Percentiles rank a stretch among this genome's conserved stretches.
Evolutionary conservation across 257 asterid genomes (phyloP).

Genomic region (Scutellaria barbata): DNA sequence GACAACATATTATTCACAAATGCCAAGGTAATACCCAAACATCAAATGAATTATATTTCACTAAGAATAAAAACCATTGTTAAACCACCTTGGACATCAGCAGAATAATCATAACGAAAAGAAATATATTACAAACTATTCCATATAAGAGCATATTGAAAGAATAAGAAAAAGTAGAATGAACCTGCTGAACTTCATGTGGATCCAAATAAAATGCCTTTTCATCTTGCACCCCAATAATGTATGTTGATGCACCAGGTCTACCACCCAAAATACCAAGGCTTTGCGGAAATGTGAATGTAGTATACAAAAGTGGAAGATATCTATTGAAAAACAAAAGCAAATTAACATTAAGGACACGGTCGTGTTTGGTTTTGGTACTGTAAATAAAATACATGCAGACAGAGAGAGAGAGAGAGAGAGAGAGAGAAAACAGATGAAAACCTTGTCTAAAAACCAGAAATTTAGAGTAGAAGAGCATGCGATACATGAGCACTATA

Average conservation of each 20-base stretch:
- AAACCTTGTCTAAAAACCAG: neutral
- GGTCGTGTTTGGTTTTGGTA: slow-evolving; percentile 5
- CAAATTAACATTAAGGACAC: neutral
- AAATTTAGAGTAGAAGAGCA: neutral
- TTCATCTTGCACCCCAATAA: slow-evolving; percentile 96
- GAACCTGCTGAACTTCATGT: slow-evolving; percentile 95
- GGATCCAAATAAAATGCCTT: slow-evolving; percentile 95
- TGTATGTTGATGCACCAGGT: slow-evolving; percentile 95
- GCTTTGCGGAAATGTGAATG: slow-evolving; percentile 94
- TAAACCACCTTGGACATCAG: neutral
- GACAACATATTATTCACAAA: neutral
- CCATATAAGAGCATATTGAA: slow-evolving; percentile 28
- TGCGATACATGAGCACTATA: neutral
- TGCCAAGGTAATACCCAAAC: neutral
- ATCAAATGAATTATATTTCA: neutral
- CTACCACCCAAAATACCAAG: slow-evolving; percentile 95
- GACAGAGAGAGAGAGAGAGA: neutral
- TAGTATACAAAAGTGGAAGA: slow-evolving; percentile 80
- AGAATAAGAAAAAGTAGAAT: slow-evolving; percentile 27
- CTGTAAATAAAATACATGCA: slow-evolving; percentile 13
- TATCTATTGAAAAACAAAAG: slow-evolving; percentile 55
- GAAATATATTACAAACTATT: slow-evolving; percentile 17
- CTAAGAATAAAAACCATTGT: neutral
- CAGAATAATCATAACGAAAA: neutral
- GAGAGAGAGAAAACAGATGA: slow-evolving; percentile 12